Evolutionary conservation across 352 stramenopile species (phyloP), one percentile per base, ranked within the genome.

Genomic region (Phytophthora crassamura): DNA sequence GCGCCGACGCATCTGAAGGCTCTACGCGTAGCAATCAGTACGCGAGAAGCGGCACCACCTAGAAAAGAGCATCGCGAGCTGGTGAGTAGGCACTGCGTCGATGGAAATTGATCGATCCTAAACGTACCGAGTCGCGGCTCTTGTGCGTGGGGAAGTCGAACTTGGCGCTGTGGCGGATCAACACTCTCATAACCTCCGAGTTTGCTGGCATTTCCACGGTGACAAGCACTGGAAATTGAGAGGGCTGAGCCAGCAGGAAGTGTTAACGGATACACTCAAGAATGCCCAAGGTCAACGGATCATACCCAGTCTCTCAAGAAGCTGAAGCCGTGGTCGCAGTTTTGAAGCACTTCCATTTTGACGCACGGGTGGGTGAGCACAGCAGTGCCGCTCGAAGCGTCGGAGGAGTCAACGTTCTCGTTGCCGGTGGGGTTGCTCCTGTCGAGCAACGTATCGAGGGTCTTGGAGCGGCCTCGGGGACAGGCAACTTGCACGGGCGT

Each of bases 81-180:
- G 22, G 22, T 25, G 22, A 25, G 22, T 25, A 25, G 3, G 22
- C 22, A 4, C 22, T 25, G 22, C 3, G 22, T 25, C 22, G 22
- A 25, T n/a, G n/a, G n/a, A n/a, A n/a, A n/a, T n/a, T 47, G 49
- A 8, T 7, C 22, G 22, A 25, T 16, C 15, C 18, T 39, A 10
- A 11, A 38, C 39, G 54, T 60, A 70, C 55, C 40, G 62, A 45
- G 11, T 70, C 54, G 12, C 55, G 48, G 12, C 62, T 70, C 22
- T 56, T 48, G 4, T 14, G 41, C 0, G 62, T 48, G 30, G 62
- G 62, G 55, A 70, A 70, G 18, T 65, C 47, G 39, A 70, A 66
- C 15, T 56, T 66, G 34, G 62, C 62, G 11, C 42, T 47, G 42
- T 70, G 54, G n/a, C 55, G 62, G 16, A 70, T 61, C 33, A 70